Evolutionary conservation across 2,329 filamentous ascomycete species (phyloP).

Genomic region (Talaromyces albobiverticillius): DNA sequence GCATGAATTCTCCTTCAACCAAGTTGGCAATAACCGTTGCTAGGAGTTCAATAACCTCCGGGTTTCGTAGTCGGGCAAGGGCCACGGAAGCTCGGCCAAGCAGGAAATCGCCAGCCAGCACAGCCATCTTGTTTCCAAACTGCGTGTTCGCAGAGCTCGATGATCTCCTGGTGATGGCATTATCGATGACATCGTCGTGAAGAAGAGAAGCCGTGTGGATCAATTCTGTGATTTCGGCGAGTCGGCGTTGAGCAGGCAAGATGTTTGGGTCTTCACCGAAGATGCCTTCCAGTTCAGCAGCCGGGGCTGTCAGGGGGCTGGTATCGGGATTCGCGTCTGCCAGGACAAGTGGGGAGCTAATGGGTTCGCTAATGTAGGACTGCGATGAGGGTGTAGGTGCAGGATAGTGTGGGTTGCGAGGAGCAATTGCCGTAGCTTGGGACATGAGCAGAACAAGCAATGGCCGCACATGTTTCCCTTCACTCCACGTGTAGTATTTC

Average conservation of each 20-base stretch:
- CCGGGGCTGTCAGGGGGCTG: constrained; percentile 52
- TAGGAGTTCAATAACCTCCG: constrained; percentile 90
- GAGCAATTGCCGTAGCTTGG: constrained; percentile 80
- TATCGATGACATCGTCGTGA: constrained; percentile 97
- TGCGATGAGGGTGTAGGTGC: constrained; percentile 1
- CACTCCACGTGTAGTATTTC: constrained; percentile 96
- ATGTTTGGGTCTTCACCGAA: constrained; percentile 58
- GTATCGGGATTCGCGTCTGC: constrained; percentile 76
- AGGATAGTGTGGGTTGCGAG: constrained; percentile 52
- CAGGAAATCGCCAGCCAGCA: constrained; percentile 94
- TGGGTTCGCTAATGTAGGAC: constrained; percentile 55
- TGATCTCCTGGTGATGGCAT: constrained; percentile 79
- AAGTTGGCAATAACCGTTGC: constrained; percentile 97
- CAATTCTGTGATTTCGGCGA: constrained; percentile 95
- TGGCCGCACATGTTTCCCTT: constrained; percentile 95
- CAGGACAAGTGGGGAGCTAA: constrained; percentile 62
- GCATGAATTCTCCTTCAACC: constrained; percentile 99
- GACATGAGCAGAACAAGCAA: constrained; percentile 96
- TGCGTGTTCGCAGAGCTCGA: constrained; percentile 86
- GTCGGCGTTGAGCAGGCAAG: constrained; percentile 83
- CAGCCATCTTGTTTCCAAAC: constrained; percentile 99
- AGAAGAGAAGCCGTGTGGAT: constrained; percentile 96
- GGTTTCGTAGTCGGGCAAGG: constrained; percentile 81
- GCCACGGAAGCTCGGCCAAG: constrained; percentile 91
- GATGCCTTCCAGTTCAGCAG: constrained; percentile 34